These are phyloP conservation scores for Phoma sp. DNA, from an alignment of 2,329 filamentous ascomycete species.

Conservation along the genomic window DNA sequence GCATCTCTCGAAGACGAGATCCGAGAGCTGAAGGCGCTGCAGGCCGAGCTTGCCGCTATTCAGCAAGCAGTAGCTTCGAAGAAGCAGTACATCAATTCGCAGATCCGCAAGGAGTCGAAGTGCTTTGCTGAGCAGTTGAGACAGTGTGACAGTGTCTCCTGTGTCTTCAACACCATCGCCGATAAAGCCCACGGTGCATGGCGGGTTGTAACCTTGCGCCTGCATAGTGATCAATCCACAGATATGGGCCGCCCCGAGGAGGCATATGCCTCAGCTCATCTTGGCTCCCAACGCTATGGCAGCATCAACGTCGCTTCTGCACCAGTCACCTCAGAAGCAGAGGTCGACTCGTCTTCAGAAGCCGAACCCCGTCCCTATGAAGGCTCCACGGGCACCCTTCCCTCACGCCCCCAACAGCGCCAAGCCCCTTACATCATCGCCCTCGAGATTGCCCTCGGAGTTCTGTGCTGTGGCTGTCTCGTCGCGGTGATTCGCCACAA, in stretches of 20 bases:
- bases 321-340: neutral
- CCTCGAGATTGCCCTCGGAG: slow-evolving; percentile 52
- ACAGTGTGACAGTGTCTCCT: slow-evolving; percentile 52
- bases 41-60: slow-evolving; percentile 47
- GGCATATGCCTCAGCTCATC: slow-evolving; percentile 26
- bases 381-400: slow-evolving; percentile 21
- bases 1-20: slow-evolving; percentile 48
- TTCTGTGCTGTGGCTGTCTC: slow-evolving; percentile 53
- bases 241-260: slow-evolving; percentile 38
- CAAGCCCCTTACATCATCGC: slow-evolving; percentile 47
- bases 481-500: slow-evolving; percentile 54
- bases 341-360: neutral
- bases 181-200: slow-evolving; percentile 45
- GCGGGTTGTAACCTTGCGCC: slow-evolving; percentile 36
- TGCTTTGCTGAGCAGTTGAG: slow-evolving; percentile 49
- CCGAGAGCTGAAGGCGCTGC: slow-evolving; percentile 48
- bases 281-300: slow-evolving; percentile 26
- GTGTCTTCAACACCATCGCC: slow-evolving; percentile 49
- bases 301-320: slow-evolving; percentile 19
- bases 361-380: slow-evolving; percentile 22
- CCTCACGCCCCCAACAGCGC: slow-evolving; percentile 28
- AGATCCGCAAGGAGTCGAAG: slow-evolving; percentile 36
- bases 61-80: slow-evolving; percentile 46
- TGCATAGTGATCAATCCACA: slow-evolving; percentile 29
- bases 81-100: slow-evolving; percentile 42